These are phyloP conservation scores for Vitis hybrid DNA, from an alignment of 177 flowering plant genomes.

Conservation along the genomic window DNA sequence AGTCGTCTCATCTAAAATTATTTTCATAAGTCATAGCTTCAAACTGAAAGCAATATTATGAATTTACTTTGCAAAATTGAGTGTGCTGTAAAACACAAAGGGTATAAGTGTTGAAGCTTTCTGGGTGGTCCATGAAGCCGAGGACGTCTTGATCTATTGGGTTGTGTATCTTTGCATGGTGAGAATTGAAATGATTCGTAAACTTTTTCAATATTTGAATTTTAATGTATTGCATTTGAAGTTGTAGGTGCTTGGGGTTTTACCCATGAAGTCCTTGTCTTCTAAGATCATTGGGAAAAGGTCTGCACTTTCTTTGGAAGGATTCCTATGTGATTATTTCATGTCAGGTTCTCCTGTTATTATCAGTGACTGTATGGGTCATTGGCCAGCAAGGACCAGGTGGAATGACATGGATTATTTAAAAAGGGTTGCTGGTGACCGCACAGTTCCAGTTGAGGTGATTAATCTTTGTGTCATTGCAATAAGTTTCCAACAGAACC, in stretches of 20 bases:
- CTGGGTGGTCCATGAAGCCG: too few relatives aligned
- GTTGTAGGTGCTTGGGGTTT: constrained; percentile 44
- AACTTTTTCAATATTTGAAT: neutral
- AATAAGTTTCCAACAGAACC: neutral
- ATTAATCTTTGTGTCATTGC: constrained; percentile 18
- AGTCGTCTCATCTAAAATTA: too few relatives aligned
- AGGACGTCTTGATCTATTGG: too few relatives aligned
- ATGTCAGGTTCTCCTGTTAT: constrained; percentile 72
- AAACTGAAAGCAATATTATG: too few relatives aligned
- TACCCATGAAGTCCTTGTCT: constrained; percentile 72
- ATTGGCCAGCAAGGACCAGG: constrained; percentile 86
- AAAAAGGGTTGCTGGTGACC: constrained; percentile 77
- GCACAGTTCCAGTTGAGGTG: constrained; percentile 99
- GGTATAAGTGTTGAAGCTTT: too few relatives aligned
- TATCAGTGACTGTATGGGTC: constrained; percentile 72
- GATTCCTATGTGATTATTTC: constrained; percentile 70
- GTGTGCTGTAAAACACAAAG: too few relatives aligned
- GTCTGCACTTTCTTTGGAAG: constrained; percentile 76
- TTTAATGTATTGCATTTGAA: constrained; percentile 1
- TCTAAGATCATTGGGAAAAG: constrained; percentile 54
- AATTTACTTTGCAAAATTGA: too few relatives aligned
- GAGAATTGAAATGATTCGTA: neutral
- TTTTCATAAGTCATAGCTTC: too few relatives aligned
- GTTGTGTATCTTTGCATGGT: neutral
- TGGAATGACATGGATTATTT: constrained; percentile 87